Conservation (phyloP, 2,329 filamentous ascomycete species). For the Talaromyces sp. region DNA sequence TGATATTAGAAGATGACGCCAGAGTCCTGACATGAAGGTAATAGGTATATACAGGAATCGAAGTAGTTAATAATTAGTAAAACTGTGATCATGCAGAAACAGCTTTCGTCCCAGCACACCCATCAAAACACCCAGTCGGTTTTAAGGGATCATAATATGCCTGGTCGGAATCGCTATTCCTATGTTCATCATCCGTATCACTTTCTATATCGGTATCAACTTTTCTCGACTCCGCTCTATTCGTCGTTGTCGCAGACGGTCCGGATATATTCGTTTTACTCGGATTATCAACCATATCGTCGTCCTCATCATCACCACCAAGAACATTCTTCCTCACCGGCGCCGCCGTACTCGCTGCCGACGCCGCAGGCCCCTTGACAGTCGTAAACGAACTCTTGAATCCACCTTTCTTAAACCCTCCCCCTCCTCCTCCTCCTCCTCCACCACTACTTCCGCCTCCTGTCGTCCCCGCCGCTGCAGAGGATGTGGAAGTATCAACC, state of each 20-base stretch:
- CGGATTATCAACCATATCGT: constrained; percentile 18
- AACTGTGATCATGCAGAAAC: constrained; percentile 19
- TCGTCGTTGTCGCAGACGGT: neutral
- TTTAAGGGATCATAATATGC: constrained; percentile 54
- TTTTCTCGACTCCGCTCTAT: neutral
- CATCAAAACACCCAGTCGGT: constrained; percentile 51
- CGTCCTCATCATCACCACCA: constrained; percentile 44
- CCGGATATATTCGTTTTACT: neutral
- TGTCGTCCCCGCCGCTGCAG: neutral
- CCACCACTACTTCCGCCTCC: no score
- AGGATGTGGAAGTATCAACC: constrained; percentile 26
- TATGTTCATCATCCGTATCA: constrained; percentile 69
- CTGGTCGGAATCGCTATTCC: constrained; percentile 31
- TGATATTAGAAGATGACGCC: neutral
- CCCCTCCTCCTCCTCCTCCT: constrained; percentile 34
- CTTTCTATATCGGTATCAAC: constrained; percentile 58
- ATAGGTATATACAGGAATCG: neutral
- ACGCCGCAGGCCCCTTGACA: constrained; percentile 41
- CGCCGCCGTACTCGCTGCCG: constrained; percentile 27
- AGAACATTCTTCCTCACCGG: constrained; percentile 42
- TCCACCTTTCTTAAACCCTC: constrained; percentile 72
- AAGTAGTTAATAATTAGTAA: neutral
- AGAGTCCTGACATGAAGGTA: neutral
- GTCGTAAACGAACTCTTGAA: constrained; percentile 75
- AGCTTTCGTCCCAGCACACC: constrained; percentile 33